These are phyloP conservation scores for Russula vinacea DNA, from an alignment of 768 basidiomycete genomes.

Conservation along the genomic window DNA sequence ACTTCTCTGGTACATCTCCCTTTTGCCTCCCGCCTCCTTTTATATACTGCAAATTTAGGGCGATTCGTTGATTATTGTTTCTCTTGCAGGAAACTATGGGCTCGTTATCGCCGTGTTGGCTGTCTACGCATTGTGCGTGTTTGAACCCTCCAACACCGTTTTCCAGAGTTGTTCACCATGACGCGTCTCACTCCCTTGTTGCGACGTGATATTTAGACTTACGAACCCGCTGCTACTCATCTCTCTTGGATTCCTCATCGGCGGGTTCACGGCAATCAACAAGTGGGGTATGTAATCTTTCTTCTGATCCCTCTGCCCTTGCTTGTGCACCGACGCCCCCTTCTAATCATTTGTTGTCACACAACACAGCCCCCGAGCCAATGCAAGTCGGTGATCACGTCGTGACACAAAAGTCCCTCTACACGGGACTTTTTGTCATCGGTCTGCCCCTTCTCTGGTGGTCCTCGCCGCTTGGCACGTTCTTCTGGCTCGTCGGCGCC, in stretches of 20 bases:
- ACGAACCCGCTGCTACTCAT: constrained; percentile 80
- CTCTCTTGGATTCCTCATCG: constrained; percentile 82
- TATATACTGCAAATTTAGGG: neutral
- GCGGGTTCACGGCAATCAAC: constrained; percentile 88
- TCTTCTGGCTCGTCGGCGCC: constrained; percentile 94
- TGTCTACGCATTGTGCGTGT: constrained; percentile 79
- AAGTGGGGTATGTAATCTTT: constrained; percentile 63
- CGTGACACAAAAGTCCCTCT: constrained; percentile 87
- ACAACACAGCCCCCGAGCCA: constrained; percentile 70
- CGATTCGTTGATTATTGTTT: neutral
- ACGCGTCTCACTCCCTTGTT: neutral
- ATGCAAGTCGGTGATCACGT: constrained; percentile 76
- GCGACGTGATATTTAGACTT: constrained; percentile 46
- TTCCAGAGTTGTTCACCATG: neutral
- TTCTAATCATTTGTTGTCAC: constrained; percentile 1
- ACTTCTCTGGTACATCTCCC: constrained; percentile 62
- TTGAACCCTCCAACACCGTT: neutral
- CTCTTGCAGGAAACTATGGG: constrained; percentile 74
- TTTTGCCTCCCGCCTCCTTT: neutral
- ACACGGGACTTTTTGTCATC: constrained; percentile 85
- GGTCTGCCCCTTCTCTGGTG: constrained; percentile 85
- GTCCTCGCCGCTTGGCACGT: constrained; percentile 69
- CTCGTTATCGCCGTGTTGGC: constrained; percentile 71
- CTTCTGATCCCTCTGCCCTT: neutral
- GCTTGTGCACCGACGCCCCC: too few relatives aligned